Conservation (phyloP, 2,329 filamentous ascomycete genomes). For the Tolypocladium paradoxum region DNA sequence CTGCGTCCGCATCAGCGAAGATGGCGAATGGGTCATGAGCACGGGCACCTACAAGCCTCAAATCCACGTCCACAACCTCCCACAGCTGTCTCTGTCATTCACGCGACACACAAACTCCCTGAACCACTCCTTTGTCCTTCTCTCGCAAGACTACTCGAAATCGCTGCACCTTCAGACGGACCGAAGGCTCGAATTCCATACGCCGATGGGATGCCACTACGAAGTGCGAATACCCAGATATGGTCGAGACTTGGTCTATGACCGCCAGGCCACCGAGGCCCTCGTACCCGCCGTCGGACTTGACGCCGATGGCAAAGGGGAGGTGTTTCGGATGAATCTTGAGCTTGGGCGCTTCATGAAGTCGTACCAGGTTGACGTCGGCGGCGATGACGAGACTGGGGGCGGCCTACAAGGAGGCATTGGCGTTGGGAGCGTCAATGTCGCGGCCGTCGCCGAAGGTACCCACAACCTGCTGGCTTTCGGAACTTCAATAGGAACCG, state of each 20-base stretch:
- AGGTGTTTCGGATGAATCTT: conserved; percentile 86
- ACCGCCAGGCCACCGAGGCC: conserved; percentile 71
- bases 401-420: conserved; percentile 80
- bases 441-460: conserved; percentile 73
- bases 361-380: conserved; percentile 83
- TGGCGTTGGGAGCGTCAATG: conserved; percentile 75
- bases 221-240: conserved; percentile 84
- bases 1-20: conserved; percentile 82
- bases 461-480: conserved; percentile 89
- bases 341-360: conserved; percentile 92
- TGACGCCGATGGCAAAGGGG: conserved; percentile 74
- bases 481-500: conserved; percentile 86
- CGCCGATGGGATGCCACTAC: conserved; percentile 77
- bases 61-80: conserved; percentile 91
- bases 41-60: conserved; percentile 61
- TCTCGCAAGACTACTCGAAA: conserved; percentile 88
- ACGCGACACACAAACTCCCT: conserved; percentile 83
- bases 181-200: conserved; percentile 87
- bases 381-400: conserved; percentile 68
- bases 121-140: conserved; percentile 82
- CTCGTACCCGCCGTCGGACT: conserved; percentile 81
- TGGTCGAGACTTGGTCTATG: conserved; percentile 80
- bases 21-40: conserved; percentile 96
- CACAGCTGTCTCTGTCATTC: conserved; percentile 88
- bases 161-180: conserved; percentile 89